These are phyloP conservation scores for Anacardium occidentale DNA, from an alignment of 345 rosid genomes.

Conservation along the genomic window DNA sequence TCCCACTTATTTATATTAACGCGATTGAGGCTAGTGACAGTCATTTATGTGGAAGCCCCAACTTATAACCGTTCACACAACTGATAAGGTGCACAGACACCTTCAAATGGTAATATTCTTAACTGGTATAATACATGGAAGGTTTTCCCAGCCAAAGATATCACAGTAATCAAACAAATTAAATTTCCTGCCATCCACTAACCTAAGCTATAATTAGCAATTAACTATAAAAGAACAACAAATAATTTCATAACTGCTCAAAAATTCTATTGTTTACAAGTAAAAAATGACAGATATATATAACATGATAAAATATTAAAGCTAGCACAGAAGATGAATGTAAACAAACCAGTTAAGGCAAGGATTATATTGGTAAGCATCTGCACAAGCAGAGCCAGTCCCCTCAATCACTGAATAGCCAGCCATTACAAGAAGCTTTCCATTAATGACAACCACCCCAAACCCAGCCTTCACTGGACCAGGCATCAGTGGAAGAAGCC, in stretches of 20 bases:
- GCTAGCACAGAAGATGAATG: neutral
- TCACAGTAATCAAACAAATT: neutral
- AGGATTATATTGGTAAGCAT: conserved; percentile 74
- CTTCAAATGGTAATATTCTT: neutral
- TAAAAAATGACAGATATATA: neutral
- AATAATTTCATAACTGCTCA: neutral
- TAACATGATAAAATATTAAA: neutral
- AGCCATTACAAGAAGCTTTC: conserved; percentile 77
- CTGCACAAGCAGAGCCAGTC: conserved; percentile 50
- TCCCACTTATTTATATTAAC: neutral
- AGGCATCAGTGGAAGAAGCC: conserved; percentile 75
- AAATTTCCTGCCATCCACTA: neutral
- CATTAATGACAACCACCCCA: conserved; percentile 64
- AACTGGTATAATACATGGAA: too few relatives aligned
- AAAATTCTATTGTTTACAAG: neutral
- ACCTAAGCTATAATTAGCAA: neutral
- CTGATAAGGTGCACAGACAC: neutral
- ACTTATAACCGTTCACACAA: too few relatives aligned
- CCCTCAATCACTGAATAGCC: conserved; percentile 59
- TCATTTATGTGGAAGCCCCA: neutral
- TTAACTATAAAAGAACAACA: neutral
- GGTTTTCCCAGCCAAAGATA: neutral
- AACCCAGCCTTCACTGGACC: conserved; percentile 66
- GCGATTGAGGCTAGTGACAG: neutral
- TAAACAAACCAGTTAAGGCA: conserved; percentile 78